These are phyloP conservation scores for Trebouxia sp. DNA, from an alignment of 139 green algal genomes.

Conservation along the genomic window DNA sequence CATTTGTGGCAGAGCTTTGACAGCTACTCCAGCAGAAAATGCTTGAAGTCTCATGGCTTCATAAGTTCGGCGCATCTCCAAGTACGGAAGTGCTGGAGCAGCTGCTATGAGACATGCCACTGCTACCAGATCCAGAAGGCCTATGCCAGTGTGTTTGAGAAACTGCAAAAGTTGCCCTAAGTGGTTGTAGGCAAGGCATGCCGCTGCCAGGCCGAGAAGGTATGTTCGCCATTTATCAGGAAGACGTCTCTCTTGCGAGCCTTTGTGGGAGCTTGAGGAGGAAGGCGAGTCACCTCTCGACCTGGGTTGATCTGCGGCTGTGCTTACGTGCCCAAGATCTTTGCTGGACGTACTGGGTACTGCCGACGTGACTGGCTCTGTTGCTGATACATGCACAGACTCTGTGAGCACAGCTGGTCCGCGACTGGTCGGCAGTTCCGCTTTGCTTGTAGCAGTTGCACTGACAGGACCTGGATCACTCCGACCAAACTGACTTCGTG, in stretches of 20 bases:
- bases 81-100: background rate
- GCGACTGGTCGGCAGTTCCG: background rate
- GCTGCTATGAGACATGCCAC: background rate
- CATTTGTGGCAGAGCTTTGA: conserved; percentile 16
- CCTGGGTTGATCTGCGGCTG: background rate
- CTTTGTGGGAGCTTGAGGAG: background rate
- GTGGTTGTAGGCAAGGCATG: background rate
- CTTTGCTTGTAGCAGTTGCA: background rate
- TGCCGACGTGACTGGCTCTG: background rate
- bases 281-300: background rate
- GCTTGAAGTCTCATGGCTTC: conserved; percentile 15
- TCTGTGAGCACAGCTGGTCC: background rate
- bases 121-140: background rate
- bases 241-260: background rate
- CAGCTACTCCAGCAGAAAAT: background rate
- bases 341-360: too few relatives aligned
- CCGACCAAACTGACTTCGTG: background rate
- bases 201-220: background rate
- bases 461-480: background rate
- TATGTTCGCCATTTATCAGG: background rate
- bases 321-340: background rate
- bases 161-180: background rate
- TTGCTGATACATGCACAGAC: background rate
- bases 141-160: background rate
- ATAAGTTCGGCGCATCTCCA: background rate